phyloP scores from a whole-genome alignment of 2,329 filamentous ascomycete genomes.

The Alternaria atra region DNA sequence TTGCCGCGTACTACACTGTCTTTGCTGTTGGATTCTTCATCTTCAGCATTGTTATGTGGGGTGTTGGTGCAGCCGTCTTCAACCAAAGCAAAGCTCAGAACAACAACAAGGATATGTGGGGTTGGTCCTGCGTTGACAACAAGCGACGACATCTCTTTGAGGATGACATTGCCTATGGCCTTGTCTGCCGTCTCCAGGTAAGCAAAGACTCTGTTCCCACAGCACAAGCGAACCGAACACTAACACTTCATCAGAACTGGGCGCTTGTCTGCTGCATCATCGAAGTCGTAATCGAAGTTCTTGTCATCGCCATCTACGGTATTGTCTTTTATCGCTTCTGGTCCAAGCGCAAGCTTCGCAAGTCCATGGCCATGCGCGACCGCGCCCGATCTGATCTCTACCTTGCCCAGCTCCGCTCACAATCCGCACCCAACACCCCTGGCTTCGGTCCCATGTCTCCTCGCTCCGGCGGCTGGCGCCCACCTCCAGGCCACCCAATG shows the following conservation, averaged over 20 bases:
- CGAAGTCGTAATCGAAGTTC: conserved; percentile 89
- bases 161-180: conserved; percentile 83
- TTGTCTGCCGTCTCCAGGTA: conserved; percentile 89
- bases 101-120: conserved; percentile 91
- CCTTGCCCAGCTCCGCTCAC: conserved; percentile 72
- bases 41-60: conserved; percentile 92
- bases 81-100: conserved; percentile 78
- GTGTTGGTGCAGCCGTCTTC: conserved; percentile 81
- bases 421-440: conserved; percentile 94
- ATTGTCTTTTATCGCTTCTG: conserved; percentile 98
- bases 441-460: conserved; percentile 77
- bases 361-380: conserved; percentile 96
- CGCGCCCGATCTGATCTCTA: conserved; percentile 94
- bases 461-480: conserved; percentile 61
- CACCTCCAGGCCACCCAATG: conserved; percentile 55
- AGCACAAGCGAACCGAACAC: conserved; percentile 5
- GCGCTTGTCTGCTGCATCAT: conserved; percentile 95
- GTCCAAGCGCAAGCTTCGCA: conserved; percentile 92
- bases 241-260: conserved; percentile 76
- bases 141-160: conserved; percentile 78
- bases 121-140: conserved; percentile 96
- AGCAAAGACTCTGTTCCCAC: conserved; percentile 32
- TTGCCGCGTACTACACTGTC: conserved; percentile 92
- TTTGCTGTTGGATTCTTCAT: conserved; percentile 95
- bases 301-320: conserved; percentile 91